Evolutionary conservation across 1,139 yeast species (phyloP), one percentile per base, ranked within the genome.

Genomic region (Lodderomyces theae): DNA sequence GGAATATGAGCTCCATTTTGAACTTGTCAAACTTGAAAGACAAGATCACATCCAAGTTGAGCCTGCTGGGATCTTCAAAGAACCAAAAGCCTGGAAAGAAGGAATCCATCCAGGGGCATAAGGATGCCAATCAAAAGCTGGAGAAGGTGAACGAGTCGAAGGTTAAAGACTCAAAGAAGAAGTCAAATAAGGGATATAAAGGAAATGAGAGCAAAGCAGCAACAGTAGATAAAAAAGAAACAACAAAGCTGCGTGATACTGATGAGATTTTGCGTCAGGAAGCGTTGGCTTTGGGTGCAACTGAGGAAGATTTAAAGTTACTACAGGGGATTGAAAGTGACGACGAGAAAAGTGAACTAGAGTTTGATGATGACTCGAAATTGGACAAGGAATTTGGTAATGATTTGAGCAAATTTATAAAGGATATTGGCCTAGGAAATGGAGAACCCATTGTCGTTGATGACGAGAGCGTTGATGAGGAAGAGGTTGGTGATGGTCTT

Each of bases 221-320:
- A 7, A 46, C 44, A 34, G 47, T 47, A 41, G 28, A 2, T 39
- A 5, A 25, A 26, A 10, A 11, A 5, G 13, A n/a, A 33, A 41
- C 32, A 21, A 38, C 31, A 18, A 42, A 39, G 32, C 42, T 36
- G 35, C 53, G 7, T 30, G 11, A 53, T 53, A 16, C 31, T 28
- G 61, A 59, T 11, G 80, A 77, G 4, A 54, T 71, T 0, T 60
- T 83, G 40, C 79, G 85, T 49, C 76, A 79, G 48, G 92, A 83
- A 64, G 94, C 92, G 1, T 59, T 83, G 21, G 73, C 61, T 13
- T 61, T 83, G 17, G 90, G 90, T 18, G 92, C 89, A 8, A 68
- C 82, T 15, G 84, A 79, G 48, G 87, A 74, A 22, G 90, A 83
- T 55, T 72, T 79, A 38, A 71, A 68, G 24, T 60, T 83, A 44